Evolutionary conservation across 306 rosid genomes (phyloP), one percentile per base, ranked within the genome.

Genomic region (Citrullus colocynthis): DNA sequence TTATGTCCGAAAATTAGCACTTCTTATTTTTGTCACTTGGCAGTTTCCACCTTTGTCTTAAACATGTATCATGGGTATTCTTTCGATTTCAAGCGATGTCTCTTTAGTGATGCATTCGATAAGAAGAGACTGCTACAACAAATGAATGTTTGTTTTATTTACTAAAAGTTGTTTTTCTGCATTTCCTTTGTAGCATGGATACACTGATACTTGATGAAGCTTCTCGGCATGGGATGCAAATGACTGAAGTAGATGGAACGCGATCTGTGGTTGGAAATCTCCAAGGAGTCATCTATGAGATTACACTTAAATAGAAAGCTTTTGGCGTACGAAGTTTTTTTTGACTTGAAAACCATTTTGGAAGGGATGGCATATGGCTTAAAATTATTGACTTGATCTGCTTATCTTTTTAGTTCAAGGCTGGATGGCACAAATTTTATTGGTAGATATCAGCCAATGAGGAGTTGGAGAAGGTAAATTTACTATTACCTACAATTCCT

Each of bases 271-370:
- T 89, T 51, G 81, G 88, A 20, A 91, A 90, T 84, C 94, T 81
- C 60, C 87, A 90, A 89, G 97, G 98, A 79, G 89, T 87, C 54
- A 87, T 91, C 85, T 94, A 75, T 80, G 96, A 90, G 85, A 82
- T 87, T 75, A 90, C 87, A 24, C 87, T 91, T 66, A 56, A 85
- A 28, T 81, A 85, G 75, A 78, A 24, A 61, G 75, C 82, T 11
- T 36, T 60, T 36, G 6, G 11, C 9, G 9, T 21, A 20, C 5
- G 4, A 37, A 45, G 54, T 42, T 16, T 39, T 74, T 73, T 30
- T 54, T 24, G 0, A 74, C 16, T 16, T 7, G 7, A 32, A 15
- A 74, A 28, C 59, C 59, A 2, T 72, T 72, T 72, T 72, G 39
- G 48, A 21, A 21, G 6, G 13, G 78, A 66, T n/a, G 45, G 2